phyloP scores from a whole-genome alignment of 192 early-diverging fungal species.

The Allomyces arbusculus region DNA sequence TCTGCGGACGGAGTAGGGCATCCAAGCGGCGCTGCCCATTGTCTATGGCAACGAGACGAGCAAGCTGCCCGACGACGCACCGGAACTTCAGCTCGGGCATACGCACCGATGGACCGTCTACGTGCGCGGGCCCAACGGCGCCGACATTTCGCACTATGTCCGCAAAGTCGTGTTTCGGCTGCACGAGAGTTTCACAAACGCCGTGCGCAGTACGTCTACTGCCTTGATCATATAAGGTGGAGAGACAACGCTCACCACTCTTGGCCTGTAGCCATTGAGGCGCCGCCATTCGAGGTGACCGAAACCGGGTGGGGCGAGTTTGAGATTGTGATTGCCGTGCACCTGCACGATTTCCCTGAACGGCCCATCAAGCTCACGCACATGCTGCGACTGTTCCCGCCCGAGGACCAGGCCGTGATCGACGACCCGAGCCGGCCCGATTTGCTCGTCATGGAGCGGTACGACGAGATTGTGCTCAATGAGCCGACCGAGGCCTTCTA shows the following conservation, averaged over 20 bases:
- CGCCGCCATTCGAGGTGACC: slow-evolving; percentile 72
- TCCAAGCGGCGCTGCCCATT: slow-evolving; percentile 50
- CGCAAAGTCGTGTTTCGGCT: slow-evolving; percentile 84
- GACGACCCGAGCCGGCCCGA: slow-evolving; percentile 18
- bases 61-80: slow-evolving; percentile 38
- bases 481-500: slow-evolving; percentile 62
- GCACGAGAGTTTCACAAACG: slow-evolving; percentile 77
- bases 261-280: slow-evolving; percentile 35
- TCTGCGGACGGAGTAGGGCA: slow-evolving; percentile 17
- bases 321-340: slow-evolving; percentile 83
- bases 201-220: slow-evolving; percentile 30
- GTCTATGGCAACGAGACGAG: slow-evolving; percentile 70
- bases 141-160: slow-evolving; percentile 69
- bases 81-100: slow-evolving; percentile 49
- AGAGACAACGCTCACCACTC: neutral
- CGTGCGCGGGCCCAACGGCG: slow-evolving; percentile 60
- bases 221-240: neutral
- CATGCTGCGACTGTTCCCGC: slow-evolving; percentile 66
- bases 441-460: slow-evolving; percentile 9
- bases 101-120: slow-evolving; percentile 94
- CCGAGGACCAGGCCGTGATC: slow-evolving; percentile 41
- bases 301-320: slow-evolving; percentile 99
- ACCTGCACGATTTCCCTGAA: slow-evolving; percentile 54
- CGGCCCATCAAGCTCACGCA: slow-evolving; percentile 67
- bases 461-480: slow-evolving; percentile 56